Percentiles rank a stretch among this genome's conserved stretches.
phyloP scores from a whole-genome alignment of 305 asterid species.

The Fraxinus nigra region DNA sequence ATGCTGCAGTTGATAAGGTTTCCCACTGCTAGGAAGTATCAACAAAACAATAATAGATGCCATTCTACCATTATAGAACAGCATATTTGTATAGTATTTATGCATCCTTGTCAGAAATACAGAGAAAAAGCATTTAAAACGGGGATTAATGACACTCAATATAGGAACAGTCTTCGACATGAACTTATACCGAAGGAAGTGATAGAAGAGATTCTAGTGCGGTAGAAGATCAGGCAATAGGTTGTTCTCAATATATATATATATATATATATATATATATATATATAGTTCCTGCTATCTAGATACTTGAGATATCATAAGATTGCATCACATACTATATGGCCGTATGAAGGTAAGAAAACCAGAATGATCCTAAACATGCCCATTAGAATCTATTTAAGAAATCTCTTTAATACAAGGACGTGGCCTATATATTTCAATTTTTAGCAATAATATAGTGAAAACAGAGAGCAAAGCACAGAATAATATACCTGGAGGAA shows the following conservation, averaged over 20 bases:
- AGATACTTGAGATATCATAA: neutral
- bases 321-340: neutral
- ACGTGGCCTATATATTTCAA: neutral
- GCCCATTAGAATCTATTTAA: neutral
- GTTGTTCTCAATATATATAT: neutral
- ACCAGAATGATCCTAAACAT: neutral
- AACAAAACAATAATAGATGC: neutral
- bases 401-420: neutral
- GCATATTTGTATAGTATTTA: neutral
- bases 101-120: neutral
- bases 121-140: neutral
- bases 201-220: neutral
- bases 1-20: neutral
- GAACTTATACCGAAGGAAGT: neutral
- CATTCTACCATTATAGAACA: neutral
- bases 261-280: neutral
- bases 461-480: slow-evolving; percentile 1
- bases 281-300: neutral
- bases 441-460: neutral
- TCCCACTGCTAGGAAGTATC: neutral
- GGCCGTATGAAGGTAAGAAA: neutral
- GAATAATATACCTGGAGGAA: slow-evolving; percentile 60
- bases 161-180: neutral
- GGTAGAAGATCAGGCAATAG: neutral
- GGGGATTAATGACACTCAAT: neutral